Conservation (phyloP, 805 yeast species). For the Suhomyces vadensis region DNA sequence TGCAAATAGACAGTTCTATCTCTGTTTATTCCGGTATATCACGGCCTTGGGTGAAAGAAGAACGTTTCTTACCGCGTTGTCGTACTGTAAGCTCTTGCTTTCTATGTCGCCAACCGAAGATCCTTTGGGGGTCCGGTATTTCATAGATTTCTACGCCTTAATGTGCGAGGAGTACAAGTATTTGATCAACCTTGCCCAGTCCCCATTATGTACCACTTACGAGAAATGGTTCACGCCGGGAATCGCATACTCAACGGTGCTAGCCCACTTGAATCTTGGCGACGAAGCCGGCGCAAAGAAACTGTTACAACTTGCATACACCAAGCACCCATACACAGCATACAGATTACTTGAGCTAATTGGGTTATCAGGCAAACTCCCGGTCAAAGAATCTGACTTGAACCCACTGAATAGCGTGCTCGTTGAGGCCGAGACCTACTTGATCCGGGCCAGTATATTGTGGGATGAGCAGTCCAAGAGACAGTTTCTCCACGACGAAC, state of each 20-base stretch:
- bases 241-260: constrained; percentile 60
- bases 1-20: constrained; percentile 74
- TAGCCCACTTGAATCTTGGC: constrained; percentile 56
- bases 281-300: constrained; percentile 46
- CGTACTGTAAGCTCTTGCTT: constrained; percentile 68
- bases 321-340: constrained; percentile 59
- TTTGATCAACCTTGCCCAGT: constrained; percentile 55
- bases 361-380: constrained; percentile 34
- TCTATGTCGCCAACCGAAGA: constrained; percentile 76
- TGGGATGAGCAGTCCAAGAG: constrained; percentile 54
- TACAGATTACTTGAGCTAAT: constrained; percentile 48
- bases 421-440: constrained; percentile 56
- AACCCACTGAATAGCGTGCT: constrained; percentile 30
- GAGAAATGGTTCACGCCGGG: constrained; percentile 73
- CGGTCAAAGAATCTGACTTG: constrained; percentile 21
- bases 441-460: constrained; percentile 52
- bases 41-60: constrained; percentile 72
- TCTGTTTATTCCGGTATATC: constrained; percentile 72
- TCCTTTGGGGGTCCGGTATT: constrained; percentile 80
- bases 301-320: constrained; percentile 52
- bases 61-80: constrained; percentile 73
- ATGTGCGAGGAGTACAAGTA: constrained; percentile 64
- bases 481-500: constrained; percentile 48
- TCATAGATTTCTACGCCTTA: constrained; percentile 77
- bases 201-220: constrained; percentile 59